These are phyloP conservation scores for Chalaropsis thielavioides DNA, from an alignment of 2,329 filamentous ascomycete genomes.

Conservation along the genomic window DNA sequence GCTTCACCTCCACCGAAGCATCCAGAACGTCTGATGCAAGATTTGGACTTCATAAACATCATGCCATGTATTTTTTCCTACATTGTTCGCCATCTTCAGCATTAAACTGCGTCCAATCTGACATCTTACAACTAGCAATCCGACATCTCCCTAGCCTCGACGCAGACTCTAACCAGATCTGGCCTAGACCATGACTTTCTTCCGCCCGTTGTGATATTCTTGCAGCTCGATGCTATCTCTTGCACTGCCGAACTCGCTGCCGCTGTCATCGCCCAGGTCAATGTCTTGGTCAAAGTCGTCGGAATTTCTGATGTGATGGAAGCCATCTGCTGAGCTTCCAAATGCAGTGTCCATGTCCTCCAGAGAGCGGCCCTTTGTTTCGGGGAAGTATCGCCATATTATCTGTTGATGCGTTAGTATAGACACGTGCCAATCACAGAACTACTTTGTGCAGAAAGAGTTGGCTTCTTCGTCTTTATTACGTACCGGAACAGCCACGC, in stretches of 20 bases:
- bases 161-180: background rate
- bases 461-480: background rate
- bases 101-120: background rate
- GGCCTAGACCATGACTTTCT: background rate
- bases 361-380: conserved; percentile 30
- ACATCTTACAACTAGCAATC: background rate
- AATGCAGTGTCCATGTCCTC: conserved; percentile 35
- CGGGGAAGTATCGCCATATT: conserved; percentile 31
- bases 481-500: conserved; percentile 32
- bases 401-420: conserved; percentile 22
- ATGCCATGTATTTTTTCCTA: background rate
- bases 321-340: conserved; percentile 16
- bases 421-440: background rate
- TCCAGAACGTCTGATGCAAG: background rate
- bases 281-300: background rate
- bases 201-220: background rate
- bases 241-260: background rate
- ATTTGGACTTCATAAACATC: background rate
- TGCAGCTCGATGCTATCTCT: conserved; percentile 4
- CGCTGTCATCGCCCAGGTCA: background rate
- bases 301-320: background rate
- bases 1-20: background rate
- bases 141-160: background rate
- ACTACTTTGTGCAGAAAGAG: background rate
- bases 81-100: background rate